Base-by-base conservation (phyloP, 2,329 filamentous ascomycete species). In the Dothiorella sarmentorum region DNA sequence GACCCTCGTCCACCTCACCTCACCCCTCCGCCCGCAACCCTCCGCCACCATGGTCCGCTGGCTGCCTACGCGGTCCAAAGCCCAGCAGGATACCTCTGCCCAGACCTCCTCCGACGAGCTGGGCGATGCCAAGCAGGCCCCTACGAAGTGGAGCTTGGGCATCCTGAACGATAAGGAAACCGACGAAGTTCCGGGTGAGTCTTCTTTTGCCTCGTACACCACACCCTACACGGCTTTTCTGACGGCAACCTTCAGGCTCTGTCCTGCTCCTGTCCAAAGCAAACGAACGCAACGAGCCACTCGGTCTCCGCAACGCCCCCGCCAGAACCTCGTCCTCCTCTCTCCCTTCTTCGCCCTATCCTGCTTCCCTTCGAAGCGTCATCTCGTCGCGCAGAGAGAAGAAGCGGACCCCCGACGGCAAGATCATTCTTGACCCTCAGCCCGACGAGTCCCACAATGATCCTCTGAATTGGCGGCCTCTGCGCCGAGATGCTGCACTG, bases 391-490 rank as follows among this genome's bases (percentile, higher is more conserved):
- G 57, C 59, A 43, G 52, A 1, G 77, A 77, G 44, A 84, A 85
- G 75, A 97, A 97, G 78, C 87, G 80, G 63, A 96, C 91, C 2
- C 75, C 81, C 33, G 88, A 96, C 70, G 91, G 91, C 15, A 82
- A 84, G 61, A 91, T 97, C 66, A 91, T 97, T 58, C 78, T 97
- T 13, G 88, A 95, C 0, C 93, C 93, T 0, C 93, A 97, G 70
- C 93, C 93, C 0, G 91, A 97, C 61, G 91, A 97, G 53, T 91
- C 90, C 0, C 78, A 82, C 53, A 97, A 97, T 64, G 93, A 97
- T 67, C 93, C 93, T 1, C 76, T 97, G 59, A 97, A 97, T 71
- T 97, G 93, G 93, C 86, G 89, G 0, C 76, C 81, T 6, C 90
- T 90, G 86, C 84, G 90, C 38, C 82, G 93, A 71, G 91, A 97